Conservation (phyloP, 345 rosid species). For the Hibiscus syriacus region DNA sequence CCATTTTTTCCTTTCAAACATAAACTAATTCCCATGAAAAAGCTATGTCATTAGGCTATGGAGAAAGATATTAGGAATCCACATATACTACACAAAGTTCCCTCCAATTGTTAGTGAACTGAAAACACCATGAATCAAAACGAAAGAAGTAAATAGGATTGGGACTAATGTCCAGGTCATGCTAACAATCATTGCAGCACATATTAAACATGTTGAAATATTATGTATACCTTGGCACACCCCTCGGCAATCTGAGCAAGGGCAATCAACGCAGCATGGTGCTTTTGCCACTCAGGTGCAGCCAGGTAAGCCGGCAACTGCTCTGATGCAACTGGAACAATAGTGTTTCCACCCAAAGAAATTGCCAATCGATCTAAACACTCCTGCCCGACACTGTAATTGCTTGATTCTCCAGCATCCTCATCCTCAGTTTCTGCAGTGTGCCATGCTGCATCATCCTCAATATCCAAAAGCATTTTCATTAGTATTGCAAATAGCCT, state of each 20-base stretch:
- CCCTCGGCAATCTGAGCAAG: constrained; percentile 99
- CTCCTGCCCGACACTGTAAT: constrained; percentile 92
- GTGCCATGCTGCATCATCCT: constrained; percentile 94
- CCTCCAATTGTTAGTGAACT: background rate
- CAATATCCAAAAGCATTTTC: constrained; percentile 84
- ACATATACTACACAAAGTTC: background rate
- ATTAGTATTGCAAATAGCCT: constrained; percentile 78
- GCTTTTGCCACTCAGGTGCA: constrained; percentile 98
- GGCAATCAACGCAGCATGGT: constrained; percentile 92
- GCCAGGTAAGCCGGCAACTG: constrained; percentile 76
- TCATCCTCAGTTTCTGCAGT: constrained; percentile 86
- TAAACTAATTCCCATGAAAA: background rate
- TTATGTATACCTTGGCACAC: constrained; percentile 76
- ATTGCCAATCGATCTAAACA: constrained; percentile 94
- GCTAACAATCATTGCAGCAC: too few relatives aligned
- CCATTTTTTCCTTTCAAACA: background rate
- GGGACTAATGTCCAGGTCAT: too few relatives aligned
- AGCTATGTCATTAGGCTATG: background rate
- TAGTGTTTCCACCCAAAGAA: constrained; percentile 91
- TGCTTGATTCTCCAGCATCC: constrained; percentile 93
- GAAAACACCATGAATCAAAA: background rate
- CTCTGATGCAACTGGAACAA: constrained; percentile 95
- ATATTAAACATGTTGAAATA: background rate
- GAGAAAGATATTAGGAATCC: background rate
- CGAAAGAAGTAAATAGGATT: background rate